phyloP scores from a whole-genome alignment of 495 filamentous ascomycete species.

The Penicillium canescens region DNA sequence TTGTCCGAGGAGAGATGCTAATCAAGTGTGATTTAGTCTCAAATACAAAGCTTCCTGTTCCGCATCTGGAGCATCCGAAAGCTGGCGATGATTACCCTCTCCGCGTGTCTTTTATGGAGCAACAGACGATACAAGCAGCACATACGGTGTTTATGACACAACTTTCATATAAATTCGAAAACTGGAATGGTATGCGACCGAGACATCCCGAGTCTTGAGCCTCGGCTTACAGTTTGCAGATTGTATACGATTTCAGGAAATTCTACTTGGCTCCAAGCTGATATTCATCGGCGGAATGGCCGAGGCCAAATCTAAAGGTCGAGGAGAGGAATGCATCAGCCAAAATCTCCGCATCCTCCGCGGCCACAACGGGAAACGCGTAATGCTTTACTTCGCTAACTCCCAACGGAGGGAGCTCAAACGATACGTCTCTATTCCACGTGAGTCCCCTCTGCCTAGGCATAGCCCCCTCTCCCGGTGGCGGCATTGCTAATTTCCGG shows the following conservation, averaged over 20 bases:
- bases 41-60: constrained; percentile 42
- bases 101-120: constrained; percentile 45
- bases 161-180: constrained; percentile 46
- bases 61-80: constrained; percentile 48
- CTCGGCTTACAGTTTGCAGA: constrained; percentile 22
- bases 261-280: constrained; percentile 41
- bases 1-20: background rate
- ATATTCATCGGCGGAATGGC: constrained; percentile 46
- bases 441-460: constrained; percentile 23
- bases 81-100: constrained; percentile 34
- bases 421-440: constrained; percentile 45
- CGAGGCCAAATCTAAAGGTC: constrained; percentile 48
- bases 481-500: background rate
- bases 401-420: constrained; percentile 43
- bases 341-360: constrained; percentile 48
- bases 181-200: constrained; percentile 39
- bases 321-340: constrained; percentile 51
- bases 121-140: constrained; percentile 45
- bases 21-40: constrained; percentile 29
- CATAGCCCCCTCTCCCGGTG: background rate
- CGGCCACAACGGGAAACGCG: constrained; percentile 35
- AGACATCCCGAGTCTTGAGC: background rate
- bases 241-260: constrained; percentile 45
- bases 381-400: constrained; percentile 48
- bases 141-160: constrained; percentile 44